Evolutionary conservation across 164 flowering plant species (phyloP), one percentile per base, ranked within the genome.

Genomic region (Sedum album): DNA sequence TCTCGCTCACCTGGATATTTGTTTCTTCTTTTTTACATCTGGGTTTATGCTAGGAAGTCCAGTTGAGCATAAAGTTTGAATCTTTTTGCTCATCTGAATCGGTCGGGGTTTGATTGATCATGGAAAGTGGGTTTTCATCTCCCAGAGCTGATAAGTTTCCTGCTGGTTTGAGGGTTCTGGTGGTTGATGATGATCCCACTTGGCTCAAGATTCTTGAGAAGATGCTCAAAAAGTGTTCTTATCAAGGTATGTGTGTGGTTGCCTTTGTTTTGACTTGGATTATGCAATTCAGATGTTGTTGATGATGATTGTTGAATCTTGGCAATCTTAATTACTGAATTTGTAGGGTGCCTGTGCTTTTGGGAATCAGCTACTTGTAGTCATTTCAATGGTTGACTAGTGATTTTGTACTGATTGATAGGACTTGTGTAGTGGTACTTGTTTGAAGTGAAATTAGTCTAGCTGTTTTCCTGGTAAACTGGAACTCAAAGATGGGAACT

Each of bases 171-270:
- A 68, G 70, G 23, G 70, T 68, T 18, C 30, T 68, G 60, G 70
- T 68, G 31, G 70, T 68, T 57, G 70, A 68, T 68, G 70, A 68
- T 68, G 70, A 68, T 57, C 64, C 35, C 26, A 68, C 70, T 36
- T 68, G 70, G 70, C 70, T 68, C 48, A 68, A 68, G 57, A 68
- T 68, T 17, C 70, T 68, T 38, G 70, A 68, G 60, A 68, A 68
- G 44, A 68, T 68, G 70, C 70, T 68, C 33, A 57, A 55, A 39
- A 68, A 57, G 70, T 68, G 70, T 30, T 68, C 63, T 14, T 68
- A 68, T 60, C 62, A 68, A 57, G 70, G 70, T 68, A 51, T 51
- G 28, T 6, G 6, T n/a, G 31, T 8, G 9, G 9, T 4, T 31
- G n/a, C 20, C 10, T 48, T 1, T 31, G 35, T 67, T 28, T 67